Base-by-base conservation (phyloP, 2,329 filamentous ascomycete genomes). In the Nemania diffusa region DNA sequence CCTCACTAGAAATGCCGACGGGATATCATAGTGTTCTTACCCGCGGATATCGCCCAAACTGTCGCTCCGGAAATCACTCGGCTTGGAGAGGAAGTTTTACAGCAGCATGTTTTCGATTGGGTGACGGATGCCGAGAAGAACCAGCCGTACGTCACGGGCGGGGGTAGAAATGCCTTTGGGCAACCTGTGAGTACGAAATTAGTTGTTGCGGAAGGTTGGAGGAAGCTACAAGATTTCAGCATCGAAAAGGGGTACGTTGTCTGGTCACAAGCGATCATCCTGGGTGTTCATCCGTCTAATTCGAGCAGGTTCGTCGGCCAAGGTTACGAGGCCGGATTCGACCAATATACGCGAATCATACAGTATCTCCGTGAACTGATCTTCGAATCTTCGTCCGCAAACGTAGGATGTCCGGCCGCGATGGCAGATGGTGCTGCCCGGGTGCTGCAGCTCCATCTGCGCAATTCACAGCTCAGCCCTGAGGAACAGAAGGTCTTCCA, bases 181-280 rank as follows among this genome's bases (percentile, higher is more conserved):
- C 81, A 83, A 57, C 85, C 85, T 9, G 64, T 69, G 57, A 84
- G 80, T 6, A 85, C 87, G 53, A 84, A 88, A 37, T 79, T 93
- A 1, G 82, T 91, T 40, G 90, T 90, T 0, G 84, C 85, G 0
- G 85, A 90, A 69, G 91, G 91, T 29, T 93, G 91, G 91, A 82
- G 84, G 44, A 81, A 83, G 46, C 80, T 91, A 2, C 88, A 90
- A 70, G 81, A 84, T 1, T 86, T 89, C 71, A 88, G 88, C 0
- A 83, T 87, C 17, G 76, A 81, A 34, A 85, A 87, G 68, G 89
- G 90, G 74, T 69, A 63, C 52, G 68, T 46, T 27, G 3, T n/a
- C 29, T 53, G 20, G 20, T n/a, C 29, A 32, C 32, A 32, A 27
- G 15, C 3, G 22, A 44, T 9, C 22, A 3, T 51, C n/a, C 24